These are phyloP conservation scores for Orbilia javanica DNA, from an alignment of 2,329 filamentous ascomycete genomes.

Conservation along the genomic window DNA sequence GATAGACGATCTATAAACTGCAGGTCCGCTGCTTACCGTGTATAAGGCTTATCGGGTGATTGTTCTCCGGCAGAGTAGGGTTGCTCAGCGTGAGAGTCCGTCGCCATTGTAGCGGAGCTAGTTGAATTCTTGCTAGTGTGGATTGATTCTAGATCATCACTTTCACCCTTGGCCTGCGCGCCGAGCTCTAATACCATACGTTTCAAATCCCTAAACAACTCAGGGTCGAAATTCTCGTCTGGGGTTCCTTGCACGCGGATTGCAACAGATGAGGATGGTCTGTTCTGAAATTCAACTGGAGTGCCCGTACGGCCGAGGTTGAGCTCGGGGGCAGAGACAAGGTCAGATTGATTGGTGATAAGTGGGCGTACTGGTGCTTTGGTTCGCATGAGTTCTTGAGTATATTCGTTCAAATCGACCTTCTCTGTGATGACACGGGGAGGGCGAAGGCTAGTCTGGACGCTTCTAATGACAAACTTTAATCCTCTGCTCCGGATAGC, in stretches of 20 bases:
- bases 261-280: not conserved
- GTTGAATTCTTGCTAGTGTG: not conserved
- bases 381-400: too few species aligned
- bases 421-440: too few species aligned
- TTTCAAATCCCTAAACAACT: not conserved
- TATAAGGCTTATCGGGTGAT: not conserved
- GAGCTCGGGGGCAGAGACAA: not conserved
- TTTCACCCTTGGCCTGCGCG: not conserved
- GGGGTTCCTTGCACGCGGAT: not conserved
- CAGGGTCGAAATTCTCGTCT: not conserved
- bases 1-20: too few species aligned
- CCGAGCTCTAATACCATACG: not conserved
- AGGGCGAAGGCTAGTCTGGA: too few species aligned
- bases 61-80: not conserved
- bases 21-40: not conserved
- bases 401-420: too few species aligned
- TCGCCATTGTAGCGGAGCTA: too few species aligned
- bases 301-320: not conserved
- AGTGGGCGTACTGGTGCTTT: too few species aligned
- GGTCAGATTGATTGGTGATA: not conserved
- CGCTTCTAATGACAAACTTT: too few species aligned
- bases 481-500: too few species aligned
- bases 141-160: not conserved
- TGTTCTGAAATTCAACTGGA: not conserved
- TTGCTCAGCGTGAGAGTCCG: too few species aligned